Evolutionary conservation across 139 green algal species (phyloP), one percentile per base, ranked within the genome.

Genomic region (Coelastrella sp.): DNA sequence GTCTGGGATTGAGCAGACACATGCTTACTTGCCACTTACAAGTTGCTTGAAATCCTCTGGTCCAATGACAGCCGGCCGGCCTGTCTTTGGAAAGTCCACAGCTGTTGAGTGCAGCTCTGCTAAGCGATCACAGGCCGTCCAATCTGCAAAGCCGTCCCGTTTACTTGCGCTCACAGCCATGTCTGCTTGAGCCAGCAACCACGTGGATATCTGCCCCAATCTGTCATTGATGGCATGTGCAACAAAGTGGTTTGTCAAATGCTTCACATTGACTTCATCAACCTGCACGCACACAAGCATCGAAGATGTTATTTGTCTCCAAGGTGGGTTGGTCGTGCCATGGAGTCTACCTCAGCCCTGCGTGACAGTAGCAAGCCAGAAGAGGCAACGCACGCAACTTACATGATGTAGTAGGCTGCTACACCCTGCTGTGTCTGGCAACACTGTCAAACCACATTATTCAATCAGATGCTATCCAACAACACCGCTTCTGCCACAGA

Each of bases 51-150:
- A 47, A 47, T 47, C 32, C 32, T 47, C 32, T 47, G 32, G 32
- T 47, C 32, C 32, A 47, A 47, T 47, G 32, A 32, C 73, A 32
- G 85, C 73, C 4, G 74, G 74, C 14, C 54, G 60, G 74, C 92
- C 92, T 5, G 91, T 94, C 84, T 95, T 95, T 7, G 90, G 68
- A 47, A 93, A 95, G 85, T 95, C 92, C 22, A 95, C 92, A 8
- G 92, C 90, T 6, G 71, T 82, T 5, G 90, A 94, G 32, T 91
- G 80, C 89, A 93, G 84, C 60, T 78, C 0, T 60, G 89, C 92
- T 71, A 95, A 89, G 3, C 86, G 10, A 54, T 85, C n/a, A 65
- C 92, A 95, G 22, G 59, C 66, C 3, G 64, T 4, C 14, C 57
- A 81, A 7, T 85, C 59, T 4, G 19, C 13, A 57, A 47, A 47